phyloP scores from a whole-genome alignment of 169 alveolate genomes.

The Nephromyces sp. region DNA sequence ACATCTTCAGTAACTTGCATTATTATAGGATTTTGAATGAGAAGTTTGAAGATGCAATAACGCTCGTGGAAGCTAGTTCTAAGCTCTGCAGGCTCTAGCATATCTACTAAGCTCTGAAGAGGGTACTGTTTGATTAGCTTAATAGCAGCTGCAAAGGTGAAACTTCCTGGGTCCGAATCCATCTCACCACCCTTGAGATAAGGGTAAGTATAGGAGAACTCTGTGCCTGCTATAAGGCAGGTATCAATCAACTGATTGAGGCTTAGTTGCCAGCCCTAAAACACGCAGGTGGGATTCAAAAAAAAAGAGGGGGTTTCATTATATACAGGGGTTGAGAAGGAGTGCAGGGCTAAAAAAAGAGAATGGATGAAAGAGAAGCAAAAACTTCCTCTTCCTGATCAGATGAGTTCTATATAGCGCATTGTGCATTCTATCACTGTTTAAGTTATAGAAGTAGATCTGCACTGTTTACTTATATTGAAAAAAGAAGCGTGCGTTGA shows the following conservation, averaged over 20 bases:
- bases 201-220: conserved; percentile 33
- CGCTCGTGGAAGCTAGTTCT: no score
- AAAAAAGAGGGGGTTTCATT: no score
- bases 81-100: not conserved
- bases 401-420: no score
- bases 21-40: not conserved
- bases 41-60: not conserved
- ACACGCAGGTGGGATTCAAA: no score
- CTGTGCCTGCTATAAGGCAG: conserved; percentile 41
- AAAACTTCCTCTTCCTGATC: no score
- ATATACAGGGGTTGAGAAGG: no score
- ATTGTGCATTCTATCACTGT: no score
- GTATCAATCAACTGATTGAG: conserved; percentile 31
- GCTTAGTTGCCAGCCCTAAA: conserved; percentile 11
- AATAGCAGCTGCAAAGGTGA: not conserved
- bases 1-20: not conserved
- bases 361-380: no score
- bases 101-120: not conserved
- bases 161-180: not conserved
- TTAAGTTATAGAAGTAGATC: no score
- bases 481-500: no score
- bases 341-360: no score
- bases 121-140: not conserved
- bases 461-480: no score
- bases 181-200: conserved; percentile 6